Conservation (phyloP, 306 rosid species). For the Trifolium fragiferum region DNA sequence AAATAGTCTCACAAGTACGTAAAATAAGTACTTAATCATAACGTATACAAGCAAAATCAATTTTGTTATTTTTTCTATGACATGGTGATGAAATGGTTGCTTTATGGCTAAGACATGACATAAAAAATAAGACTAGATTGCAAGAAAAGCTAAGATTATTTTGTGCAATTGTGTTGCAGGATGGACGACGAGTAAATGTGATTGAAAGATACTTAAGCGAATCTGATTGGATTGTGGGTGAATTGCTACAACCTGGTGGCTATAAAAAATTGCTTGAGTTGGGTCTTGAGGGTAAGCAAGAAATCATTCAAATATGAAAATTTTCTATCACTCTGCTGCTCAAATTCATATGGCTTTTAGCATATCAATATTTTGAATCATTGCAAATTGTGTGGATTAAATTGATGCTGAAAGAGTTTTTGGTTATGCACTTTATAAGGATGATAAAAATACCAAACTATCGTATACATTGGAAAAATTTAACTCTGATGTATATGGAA, state of each 20-base stretch:
- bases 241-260: constrained; percentile 90
- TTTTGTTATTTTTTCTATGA: no score
- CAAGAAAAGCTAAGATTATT: not conserved
- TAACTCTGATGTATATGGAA: constrained; percentile 55
- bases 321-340: not conserved
- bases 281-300: constrained; percentile 72
- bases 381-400: constrained; percentile 70
- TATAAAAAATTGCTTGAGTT: constrained; percentile 76
- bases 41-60: no score
- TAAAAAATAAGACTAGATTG: constrained; percentile 23
- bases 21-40: no score
- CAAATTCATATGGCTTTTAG: constrained; percentile 13
- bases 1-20: not conserved
- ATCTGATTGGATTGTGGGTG: constrained; percentile 90
- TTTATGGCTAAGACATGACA: not conserved
- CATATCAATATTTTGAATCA: constrained; percentile 13
- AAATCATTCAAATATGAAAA: constrained; percentile 14
- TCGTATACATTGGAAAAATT: constrained; percentile 57
- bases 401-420: constrained; percentile 80
- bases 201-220: constrained; percentile 73
- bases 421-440: constrained; percentile 79
- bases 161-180: constrained; percentile 54
- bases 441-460: constrained; percentile 52
- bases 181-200: constrained; percentile 63
- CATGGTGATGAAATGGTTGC: no score